Base-by-base conservation (phyloP, 768 basidiomycete species). In the Rhizopogon vulgaris region DNA sequence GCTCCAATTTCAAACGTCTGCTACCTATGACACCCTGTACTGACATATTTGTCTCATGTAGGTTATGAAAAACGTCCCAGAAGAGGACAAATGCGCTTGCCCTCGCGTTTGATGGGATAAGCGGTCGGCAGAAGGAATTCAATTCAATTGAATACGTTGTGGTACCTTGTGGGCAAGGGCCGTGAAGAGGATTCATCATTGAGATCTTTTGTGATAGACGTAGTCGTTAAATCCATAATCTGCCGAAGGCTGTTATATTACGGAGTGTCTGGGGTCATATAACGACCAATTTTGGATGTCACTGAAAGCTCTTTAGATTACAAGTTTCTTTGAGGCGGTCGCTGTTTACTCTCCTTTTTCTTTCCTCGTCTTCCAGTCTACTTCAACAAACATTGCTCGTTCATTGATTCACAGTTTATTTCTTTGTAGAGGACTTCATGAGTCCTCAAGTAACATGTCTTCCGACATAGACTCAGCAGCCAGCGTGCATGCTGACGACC, bases 21-120 rank as follows among this genome's bases (percentile, higher is more conserved):
- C 41, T 63, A 57, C 63, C 61, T 57, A 46, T 52, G 58, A 55
- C 57, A 63, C 65, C 57, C 40, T 54, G 61, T 58, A 56, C 60
- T 66, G 62, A 63, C 50, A 38, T 24, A 36, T 27, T 34, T 53
- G n/a, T 49, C 41, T 52, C 51, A 38, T 38, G 22, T 57, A 79
- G 78, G 78, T 78, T 42, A 76, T 79, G 77, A 64, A 66, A 49
- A 59, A 69, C 48, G 74, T 79, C 51, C 73, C 74, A 59, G 78
- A 79, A 49, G 75, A 76, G 58, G 71, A 79, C 60, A 73, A 68
- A 57, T 79, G 78, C 57, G 60, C 55, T 52, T 80, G 77, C 56
- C 49, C 69, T 40, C 68, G 71, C 22, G 22, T 22, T 49, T 59
- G 42, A 38, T 12, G 40, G 36, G 32, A 37, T 53, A 58, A 60